Evolutionary conservation across 1,139 yeast species (phyloP), one percentile per base, ranked within the genome.

Genomic region (Lipomyces yarrowii): DNA sequence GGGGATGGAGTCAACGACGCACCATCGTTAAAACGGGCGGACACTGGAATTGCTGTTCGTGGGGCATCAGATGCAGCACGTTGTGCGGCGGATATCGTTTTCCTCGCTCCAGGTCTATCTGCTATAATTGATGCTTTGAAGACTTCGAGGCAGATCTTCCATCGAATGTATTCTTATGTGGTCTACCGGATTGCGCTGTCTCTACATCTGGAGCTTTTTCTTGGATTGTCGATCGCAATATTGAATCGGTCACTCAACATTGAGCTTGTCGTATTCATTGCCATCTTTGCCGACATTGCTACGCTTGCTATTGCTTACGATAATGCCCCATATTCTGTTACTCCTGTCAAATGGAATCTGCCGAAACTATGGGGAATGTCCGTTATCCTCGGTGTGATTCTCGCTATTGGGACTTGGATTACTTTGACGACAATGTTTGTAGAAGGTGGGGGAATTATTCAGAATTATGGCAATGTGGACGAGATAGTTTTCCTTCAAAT

Each of bases 331-430:
- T 94, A 85, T 85, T 94, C 93, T 81, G 96, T 91, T 80, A 83
- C 84, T 77, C 99, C 99, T 76, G 98, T 93, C 77, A 93, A 93
- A 84, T 94, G 99, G 99, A 93, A 94, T 88, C 83, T 92, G 79
- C 90, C 90, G 77, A 86, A 88, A 83, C 85, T 87, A 77, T 87
- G 90, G 90, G 89, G 89, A 79, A 85, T 87, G 86, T 87, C 91
- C 67, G 84, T 87, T 71, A 75, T 87, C 71, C 84, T 87, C 75
- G 91, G 91, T 75, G 75, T 85, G 56, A 81, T 87, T 67, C 84
- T 87, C 77, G 90, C 90, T 74, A 75, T 86, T 72, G 91, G 89
- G 78, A 83, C 90, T 70, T 87, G 91, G 91, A 86, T 87, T 74
- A 83, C 88, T 71, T 84, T 87, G 78, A 87, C 89, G 74, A 85